Base-by-base conservation (phyloP, 345 rosid species). In the Turnera subulata region DNA sequence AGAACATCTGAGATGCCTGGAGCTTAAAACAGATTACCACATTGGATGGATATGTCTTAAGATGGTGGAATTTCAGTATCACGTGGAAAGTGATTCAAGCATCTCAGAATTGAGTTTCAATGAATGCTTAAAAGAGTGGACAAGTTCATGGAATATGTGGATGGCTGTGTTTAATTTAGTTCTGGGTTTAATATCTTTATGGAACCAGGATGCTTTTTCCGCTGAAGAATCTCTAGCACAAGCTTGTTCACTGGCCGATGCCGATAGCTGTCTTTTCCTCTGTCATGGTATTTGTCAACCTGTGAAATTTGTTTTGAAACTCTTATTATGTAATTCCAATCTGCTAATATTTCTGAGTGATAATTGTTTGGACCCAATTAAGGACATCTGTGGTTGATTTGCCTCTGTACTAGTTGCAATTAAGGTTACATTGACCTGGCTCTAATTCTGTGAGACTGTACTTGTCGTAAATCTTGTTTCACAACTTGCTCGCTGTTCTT, bases 21-120 rank as follows among this genome's bases (percentile, higher is more conserved):
- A 80, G 64, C 85, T 89, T 39, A 84, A 83, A 80, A 84, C 97
- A 48, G 82, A 80, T 69, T 78, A 72, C 71, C 75, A 56, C 50
- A 79, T 87, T 37, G 94, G 94, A 51, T 87, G 88, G 99, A 55
- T 83, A 59, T 75, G 88, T 73, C 82, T 93, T 25, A 86, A 85
- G 71, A 64, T 83, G 55, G 37, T 87, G 66, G 97, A 83, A 81
- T 66, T 73, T 64, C 89, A 63, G 62, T 83, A 79, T 72, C 72
- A 69, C 46, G 52, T 85, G 64, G 80, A 71, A 58, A 46, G 57
- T 61, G 88, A 74, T 74, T 46, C 75, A 23, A 80, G 73, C 72
- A 37, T 68, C 63, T 53, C 78, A 22, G 86, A 79, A 64, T 71
- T 62, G 62, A 64, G 78, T 59, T 74, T 86, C 40, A 62, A 71